These are phyloP conservation scores for Exophiala bonariae DNA, from an alignment of 2,329 filamentous ascomycete genomes.

Conservation along the genomic window DNA sequence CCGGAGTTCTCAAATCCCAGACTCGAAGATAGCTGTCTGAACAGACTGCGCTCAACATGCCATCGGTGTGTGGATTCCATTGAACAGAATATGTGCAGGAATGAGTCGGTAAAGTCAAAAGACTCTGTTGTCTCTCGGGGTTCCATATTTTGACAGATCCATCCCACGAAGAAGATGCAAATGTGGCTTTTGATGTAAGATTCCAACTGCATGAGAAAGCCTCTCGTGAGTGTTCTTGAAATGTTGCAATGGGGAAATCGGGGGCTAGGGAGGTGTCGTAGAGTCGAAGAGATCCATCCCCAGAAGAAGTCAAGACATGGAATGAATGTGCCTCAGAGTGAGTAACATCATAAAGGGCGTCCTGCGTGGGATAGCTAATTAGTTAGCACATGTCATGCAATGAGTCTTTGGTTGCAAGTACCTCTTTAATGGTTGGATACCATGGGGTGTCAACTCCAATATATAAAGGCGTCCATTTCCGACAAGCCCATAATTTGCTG, in stretches of 20 bases:
- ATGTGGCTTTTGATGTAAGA: conserved; percentile 83
- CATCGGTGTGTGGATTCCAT: conserved; percentile 85
- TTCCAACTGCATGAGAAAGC: conserved; percentile 94
- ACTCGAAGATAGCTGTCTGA: conserved; percentile 86
- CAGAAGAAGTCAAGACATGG: conserved; percentile 83
- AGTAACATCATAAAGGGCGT: conserved; percentile 89
- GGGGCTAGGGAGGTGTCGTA: conserved; percentile 76
- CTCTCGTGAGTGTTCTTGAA: conserved; percentile 90
- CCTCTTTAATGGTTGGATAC: conserved; percentile 82
- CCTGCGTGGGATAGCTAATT: conserved; percentile 87
- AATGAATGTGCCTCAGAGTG: conserved; percentile 98
- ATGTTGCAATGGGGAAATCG: conserved; percentile 85
- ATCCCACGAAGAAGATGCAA: conserved; percentile 92
- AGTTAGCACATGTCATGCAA: conserved; percentile 1
- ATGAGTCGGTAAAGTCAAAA: conserved; percentile 86
- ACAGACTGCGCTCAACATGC: conserved; percentile 81
- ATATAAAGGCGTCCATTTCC: conserved; percentile 91
- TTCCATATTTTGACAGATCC: conserved; percentile 96
- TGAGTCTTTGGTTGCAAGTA: conserved; percentile 38
- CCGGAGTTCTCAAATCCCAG: conserved; percentile 86
- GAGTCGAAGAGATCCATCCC: conserved; percentile 91
- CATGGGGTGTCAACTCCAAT: conserved; percentile 76
- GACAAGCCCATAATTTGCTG: conserved; percentile 96
- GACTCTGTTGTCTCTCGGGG: conserved; percentile 68
- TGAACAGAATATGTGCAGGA: conserved; percentile 92